Evolutionary conservation across 495 filamentous ascomycete genomes (phyloP).

Genomic region (Podospora tetraspora): DNA sequence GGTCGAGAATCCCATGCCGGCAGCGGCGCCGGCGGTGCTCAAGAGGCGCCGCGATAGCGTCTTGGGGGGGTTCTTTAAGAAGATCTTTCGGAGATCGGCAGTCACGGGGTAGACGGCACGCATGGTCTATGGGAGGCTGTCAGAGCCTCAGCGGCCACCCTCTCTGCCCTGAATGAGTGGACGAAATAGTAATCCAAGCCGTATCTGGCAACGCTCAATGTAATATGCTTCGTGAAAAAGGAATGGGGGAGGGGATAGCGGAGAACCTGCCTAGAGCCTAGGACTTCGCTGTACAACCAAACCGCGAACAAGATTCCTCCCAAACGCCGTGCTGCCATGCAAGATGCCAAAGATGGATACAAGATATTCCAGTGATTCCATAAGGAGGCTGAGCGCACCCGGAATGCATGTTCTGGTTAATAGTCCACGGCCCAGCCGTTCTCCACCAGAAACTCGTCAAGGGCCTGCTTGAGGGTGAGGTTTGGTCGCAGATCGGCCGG

Average conservation of each 20-base stretch:
- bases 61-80: constrained; percentile 16
- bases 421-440: constrained; percentile 96
- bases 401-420: constrained; percentile 37
- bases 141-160: not conserved
- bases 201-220: not conserved
- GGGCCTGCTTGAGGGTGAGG: constrained; percentile 74
- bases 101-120: constrained; percentile 12
- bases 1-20: not conserved
- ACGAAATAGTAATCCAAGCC: not conserved
- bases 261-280: not conserved
- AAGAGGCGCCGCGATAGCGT: constrained; percentile 13
- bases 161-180: not conserved
- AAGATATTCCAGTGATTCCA: not conserved
- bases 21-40: not conserved
- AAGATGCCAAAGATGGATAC: constrained; percentile 2
- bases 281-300: not conserved
- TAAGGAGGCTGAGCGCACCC: not conserved
- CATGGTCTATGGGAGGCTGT: constrained; percentile 13
- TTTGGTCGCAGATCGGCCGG: constrained; percentile 77
- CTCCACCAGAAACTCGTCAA: constrained; percentile 72
- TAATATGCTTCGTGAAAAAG: not conserved
- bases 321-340: constrained; percentile 9
- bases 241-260: not conserved
- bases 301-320: not conserved
- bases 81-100: constrained; percentile 2